Evolutionary conservation across 768 basidiomycete species (phyloP), one percentile per base, ranked within the genome.

Genomic region (Suillus paluster): DNA sequence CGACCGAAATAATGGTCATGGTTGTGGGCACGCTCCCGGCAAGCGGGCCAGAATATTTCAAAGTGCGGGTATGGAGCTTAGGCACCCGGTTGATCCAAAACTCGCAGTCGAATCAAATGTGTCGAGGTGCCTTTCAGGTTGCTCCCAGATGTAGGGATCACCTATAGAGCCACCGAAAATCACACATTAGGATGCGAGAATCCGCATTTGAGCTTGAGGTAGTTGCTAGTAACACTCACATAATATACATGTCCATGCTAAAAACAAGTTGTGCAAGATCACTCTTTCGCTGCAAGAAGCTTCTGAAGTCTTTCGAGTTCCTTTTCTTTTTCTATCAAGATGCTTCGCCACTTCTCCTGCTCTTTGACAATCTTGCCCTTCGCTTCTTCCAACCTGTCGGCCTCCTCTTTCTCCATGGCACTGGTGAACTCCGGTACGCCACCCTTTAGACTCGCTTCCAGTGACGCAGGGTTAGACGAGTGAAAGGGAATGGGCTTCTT

Each of bases 331-430:
- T 91, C 92, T 30, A 89, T 83, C 61, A 98, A 76, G 50, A 80
- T 82, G 36, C 70, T 76, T 44, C 86, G 81, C 86, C 88, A 89
- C 57, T 83, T 83, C 49, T 94, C 91, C 68, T 92, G 90, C 80
- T 97, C 91, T 21, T 83, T 84, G 42, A 91, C 70, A 42, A 97
- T 79, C 23, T 81, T 77, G 68, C 87, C 88, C 54, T 87, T 79
- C 5, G 92, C 95, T 38, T 85, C 85, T 57, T 95, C 92, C 58
- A 99, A 71, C 60, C 90, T 78, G 41, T 91, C 91, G 7, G 82
- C 83, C 72, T 99, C 97, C 42, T 92, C 94, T 69, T 84, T 88
- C 75, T 95, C 95, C 91, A 98, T 95, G 57, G 83, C 82, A 41
- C 78, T 73, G 27, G 86, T 89, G 68, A 98, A 98, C 77, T 99